These are phyloP conservation scores for Tetracentron sinense DNA, from an alignment of 164 flowering plant species.

Conservation along the genomic window DNA sequence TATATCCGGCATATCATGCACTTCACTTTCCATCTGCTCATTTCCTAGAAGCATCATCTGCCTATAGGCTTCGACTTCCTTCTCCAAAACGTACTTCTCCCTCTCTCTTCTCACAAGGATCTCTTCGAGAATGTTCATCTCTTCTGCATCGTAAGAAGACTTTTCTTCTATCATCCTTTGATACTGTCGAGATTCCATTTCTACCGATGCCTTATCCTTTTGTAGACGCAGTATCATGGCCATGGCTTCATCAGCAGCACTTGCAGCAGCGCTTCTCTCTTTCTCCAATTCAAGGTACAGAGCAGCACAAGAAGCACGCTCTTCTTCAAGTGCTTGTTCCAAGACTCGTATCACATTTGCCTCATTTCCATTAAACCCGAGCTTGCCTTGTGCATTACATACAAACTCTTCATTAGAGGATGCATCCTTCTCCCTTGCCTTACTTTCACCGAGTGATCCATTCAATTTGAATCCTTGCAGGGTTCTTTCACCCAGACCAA, in stretches of 20 bases:
- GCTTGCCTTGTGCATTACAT: conserved; percentile 2
- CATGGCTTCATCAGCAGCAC: conserved; percentile 96
- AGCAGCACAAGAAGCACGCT: conserved; percentile 51
- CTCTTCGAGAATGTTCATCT: conserved; percentile 85
- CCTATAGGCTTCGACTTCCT: conserved; percentile 78
- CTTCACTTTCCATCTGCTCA: conserved; percentile 31
- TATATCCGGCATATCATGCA: conserved; percentile 13
- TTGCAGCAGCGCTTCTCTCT: conserved; percentile 91
- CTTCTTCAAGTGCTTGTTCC: conserved; percentile 68
- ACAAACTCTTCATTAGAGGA: conserved; percentile 22
- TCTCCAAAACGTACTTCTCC: conserved; percentile 78
- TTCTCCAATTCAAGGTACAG: conserved; percentile 72
- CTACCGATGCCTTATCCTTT: conserved; percentile 82
- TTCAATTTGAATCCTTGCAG: conserved; percentile 18
- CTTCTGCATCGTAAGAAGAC: conserved; percentile 81
- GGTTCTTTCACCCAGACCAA: conserved; percentile 18
- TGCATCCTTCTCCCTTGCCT: conserved; percentile 20
- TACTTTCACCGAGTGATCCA: conserved; percentile 25
- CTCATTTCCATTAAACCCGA: conserved; percentile 23
- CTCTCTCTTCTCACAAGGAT: conserved; percentile 73
- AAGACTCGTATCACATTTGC: conserved; percentile 33
- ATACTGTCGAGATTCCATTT: conserved; percentile 88
- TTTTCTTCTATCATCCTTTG: conserved; percentile 85
- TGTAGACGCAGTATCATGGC: conserved; percentile 90
- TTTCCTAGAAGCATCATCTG: conserved; percentile 30